Evolutionary conservation across 2,329 filamentous ascomycete genomes (phyloP).

Genomic region (Hypoxylon sp.): DNA sequence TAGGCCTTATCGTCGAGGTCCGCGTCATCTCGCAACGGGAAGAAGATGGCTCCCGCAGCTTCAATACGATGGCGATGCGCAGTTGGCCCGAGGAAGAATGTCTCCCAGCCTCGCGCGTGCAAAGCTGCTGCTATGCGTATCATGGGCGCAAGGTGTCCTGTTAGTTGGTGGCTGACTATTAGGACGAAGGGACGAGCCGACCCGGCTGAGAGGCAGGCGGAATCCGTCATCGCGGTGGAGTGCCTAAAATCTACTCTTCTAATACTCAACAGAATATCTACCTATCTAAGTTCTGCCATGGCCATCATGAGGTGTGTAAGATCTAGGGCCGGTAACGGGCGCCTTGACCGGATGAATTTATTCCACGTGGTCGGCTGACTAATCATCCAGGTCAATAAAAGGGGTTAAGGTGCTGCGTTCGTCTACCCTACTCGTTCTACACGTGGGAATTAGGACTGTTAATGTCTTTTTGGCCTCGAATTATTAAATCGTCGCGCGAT

Average conservation of each 20-base stretch:
- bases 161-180: conserved; percentile 56
- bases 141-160: conserved; percentile 57
- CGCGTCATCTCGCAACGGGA: conserved; percentile 53
- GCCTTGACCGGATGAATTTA: conserved; percentile 3
- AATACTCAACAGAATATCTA: not conserved
- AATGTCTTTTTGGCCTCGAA: too few species aligned
- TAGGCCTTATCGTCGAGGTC: conserved; percentile 56
- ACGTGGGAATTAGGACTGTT: not conserved
- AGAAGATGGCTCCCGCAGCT: conserved; percentile 53
- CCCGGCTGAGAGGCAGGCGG: not conserved
- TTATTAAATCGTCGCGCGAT: too few species aligned
- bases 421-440: not conserved
- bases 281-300: not conserved
- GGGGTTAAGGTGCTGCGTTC: not conserved
- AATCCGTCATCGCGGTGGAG: conserved; percentile 9
- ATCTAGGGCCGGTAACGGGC: conserved; percentile 2
- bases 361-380: conserved; percentile 22
- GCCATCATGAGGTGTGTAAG: not conserved
- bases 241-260: not conserved
- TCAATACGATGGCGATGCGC: conserved; percentile 56
- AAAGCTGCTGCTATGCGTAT: conserved; percentile 56
- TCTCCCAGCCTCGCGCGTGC: conserved; percentile 51
- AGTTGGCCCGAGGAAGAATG: conserved; percentile 56
- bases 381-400: not conserved
- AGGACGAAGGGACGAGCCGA: conserved; percentile 48